These are phyloP conservation scores for Rhodotorula sp. DNA, from an alignment of 1,284 basidiomycete genomes.

Conservation along the genomic window DNA sequence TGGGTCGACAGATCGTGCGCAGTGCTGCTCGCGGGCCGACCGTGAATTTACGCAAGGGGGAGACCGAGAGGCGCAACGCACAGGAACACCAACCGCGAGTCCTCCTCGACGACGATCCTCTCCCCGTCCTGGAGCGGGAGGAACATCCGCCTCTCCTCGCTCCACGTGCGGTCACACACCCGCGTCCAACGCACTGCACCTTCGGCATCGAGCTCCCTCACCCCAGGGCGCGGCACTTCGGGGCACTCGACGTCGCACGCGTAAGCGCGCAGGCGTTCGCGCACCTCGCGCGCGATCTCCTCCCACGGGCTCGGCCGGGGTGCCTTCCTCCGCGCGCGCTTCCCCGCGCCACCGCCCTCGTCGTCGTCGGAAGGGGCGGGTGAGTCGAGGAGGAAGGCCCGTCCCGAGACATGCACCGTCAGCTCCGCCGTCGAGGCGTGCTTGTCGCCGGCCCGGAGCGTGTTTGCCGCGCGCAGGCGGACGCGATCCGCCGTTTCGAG, in stretches of 20 bases:
- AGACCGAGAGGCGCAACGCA: neutral
- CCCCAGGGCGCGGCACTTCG: neutral
- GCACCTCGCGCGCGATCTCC: conserved; percentile 16
- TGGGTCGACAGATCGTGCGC: conserved; percentile 32
- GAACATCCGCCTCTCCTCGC: conserved; percentile 19
- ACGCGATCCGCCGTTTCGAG: conserved; percentile 28
- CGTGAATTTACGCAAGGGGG: too few relatives aligned
- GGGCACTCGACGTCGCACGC: conserved; percentile 25
- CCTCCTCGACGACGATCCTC: conserved; percentile 35
- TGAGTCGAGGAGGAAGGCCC: conserved; percentile 7
- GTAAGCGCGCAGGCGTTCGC: conserved; percentile 6
- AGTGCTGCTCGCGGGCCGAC: neutral
- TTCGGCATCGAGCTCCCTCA: conserved; percentile 15
- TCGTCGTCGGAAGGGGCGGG: neutral
- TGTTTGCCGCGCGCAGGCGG: conserved; percentile 29
- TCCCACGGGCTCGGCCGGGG: conserved; percentile 21
- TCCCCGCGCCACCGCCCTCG: neutral
- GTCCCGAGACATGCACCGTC: conserved; percentile 33
- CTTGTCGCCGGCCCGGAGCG: conserved; percentile 30
- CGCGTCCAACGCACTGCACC: conserved; percentile 38
- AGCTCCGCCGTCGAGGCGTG: conserved; percentile 27
- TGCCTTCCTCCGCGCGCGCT: conserved; percentile 19
- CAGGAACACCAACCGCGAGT: conserved; percentile 35
- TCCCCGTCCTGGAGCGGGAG: conserved; percentile 18
- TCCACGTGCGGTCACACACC: conserved; percentile 31